Evolutionary conservation across 768 basidiomycete genomes (phyloP).

Genomic region (Butyriboletus loyo): DNA sequence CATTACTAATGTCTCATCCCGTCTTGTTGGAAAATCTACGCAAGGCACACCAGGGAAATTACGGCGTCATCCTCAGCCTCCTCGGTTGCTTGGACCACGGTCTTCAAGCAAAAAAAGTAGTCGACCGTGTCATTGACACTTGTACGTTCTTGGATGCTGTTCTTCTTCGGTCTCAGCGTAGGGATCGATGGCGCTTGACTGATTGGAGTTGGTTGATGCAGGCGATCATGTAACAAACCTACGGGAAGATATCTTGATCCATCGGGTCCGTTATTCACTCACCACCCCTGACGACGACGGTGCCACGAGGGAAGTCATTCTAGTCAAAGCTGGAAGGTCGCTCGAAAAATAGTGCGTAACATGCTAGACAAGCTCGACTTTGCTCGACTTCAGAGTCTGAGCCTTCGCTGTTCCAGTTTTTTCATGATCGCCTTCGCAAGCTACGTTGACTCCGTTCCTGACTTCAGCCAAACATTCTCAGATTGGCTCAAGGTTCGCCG

Average conservation of each 20-base stretch:
- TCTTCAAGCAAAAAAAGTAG: constrained; percentile 78
- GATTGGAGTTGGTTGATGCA: constrained; percentile 29
- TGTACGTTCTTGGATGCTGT: constrained; percentile 32
- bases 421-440: constrained; percentile 93
- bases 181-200: neutral
- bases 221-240: constrained; percentile 92
- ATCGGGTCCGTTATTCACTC: constrained; percentile 83
- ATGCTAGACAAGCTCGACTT: neutral
- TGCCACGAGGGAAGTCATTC: constrained; percentile 45
- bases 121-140: constrained; percentile 86
- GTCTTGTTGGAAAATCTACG: constrained; percentile 80
- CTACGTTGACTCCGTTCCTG: constrained; percentile 69
- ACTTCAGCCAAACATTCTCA: constrained; percentile 69
- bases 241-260: constrained; percentile 81
- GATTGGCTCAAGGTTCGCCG: constrained; percentile 76
- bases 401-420: constrained; percentile 54
- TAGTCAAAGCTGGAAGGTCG: constrained; percentile 69
- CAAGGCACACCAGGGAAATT: constrained; percentile 90
- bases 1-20: constrained; percentile 78
- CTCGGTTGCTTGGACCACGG: constrained; percentile 93
- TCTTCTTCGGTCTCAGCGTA: neutral
- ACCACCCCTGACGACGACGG: constrained; percentile 68
- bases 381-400: neutral
- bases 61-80: constrained; percentile 85
- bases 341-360: constrained; percentile 83